Percentiles rank a stretch among this genome's conserved stretches.
These are phyloP conservation scores for Pistacia vera DNA, from an alignment of 345 rosid species.

Conservation along the genomic window DNA sequence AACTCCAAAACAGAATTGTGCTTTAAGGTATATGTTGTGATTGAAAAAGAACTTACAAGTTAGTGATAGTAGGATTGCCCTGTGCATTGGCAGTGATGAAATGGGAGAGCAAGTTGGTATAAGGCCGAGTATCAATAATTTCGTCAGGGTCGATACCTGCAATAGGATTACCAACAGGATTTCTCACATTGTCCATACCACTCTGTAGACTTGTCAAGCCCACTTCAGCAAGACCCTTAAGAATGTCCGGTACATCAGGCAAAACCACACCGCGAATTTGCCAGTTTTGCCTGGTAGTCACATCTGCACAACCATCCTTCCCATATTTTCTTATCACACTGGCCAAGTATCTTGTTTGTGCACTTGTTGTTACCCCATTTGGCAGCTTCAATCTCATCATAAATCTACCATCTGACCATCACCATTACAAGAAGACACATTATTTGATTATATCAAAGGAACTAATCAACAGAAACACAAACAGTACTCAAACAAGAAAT, in stretches of 20 bases:
- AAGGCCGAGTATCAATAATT: slow-evolving; percentile 90
- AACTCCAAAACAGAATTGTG: neutral
- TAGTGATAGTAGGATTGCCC: slow-evolving; percentile 73
- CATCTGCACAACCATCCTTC: slow-evolving; percentile 92
- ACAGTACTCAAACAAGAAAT: neutral
- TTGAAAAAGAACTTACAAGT: slow-evolving; percentile 56
- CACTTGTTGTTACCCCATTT: slow-evolving; percentile 92
- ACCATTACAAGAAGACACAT: neutral
- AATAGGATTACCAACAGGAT: slow-evolving; percentile 91
- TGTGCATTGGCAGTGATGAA: slow-evolving; percentile 70
- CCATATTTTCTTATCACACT: slow-evolving; percentile 89
- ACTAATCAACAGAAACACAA: neutral
- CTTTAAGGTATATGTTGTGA: neutral
- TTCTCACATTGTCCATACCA: slow-evolving; percentile 98
- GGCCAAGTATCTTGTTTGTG: slow-evolving; percentile 79
- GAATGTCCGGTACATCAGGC: slow-evolving; percentile 88
- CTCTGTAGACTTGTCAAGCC: slow-evolving; percentile 91
- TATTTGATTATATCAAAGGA: neutral
- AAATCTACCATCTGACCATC: slow-evolving; percentile 78
- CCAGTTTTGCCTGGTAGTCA: slow-evolving; percentile 96
- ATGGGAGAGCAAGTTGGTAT: slow-evolving; percentile 74
- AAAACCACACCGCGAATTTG: slow-evolving; percentile 91
- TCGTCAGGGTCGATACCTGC: slow-evolving; percentile 92
- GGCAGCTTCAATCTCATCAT: slow-evolving; percentile 98
- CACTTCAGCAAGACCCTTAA: slow-evolving; percentile 75